phyloP scores from a whole-genome alignment of 805 yeast species.

The Komagataella populi region DNA sequence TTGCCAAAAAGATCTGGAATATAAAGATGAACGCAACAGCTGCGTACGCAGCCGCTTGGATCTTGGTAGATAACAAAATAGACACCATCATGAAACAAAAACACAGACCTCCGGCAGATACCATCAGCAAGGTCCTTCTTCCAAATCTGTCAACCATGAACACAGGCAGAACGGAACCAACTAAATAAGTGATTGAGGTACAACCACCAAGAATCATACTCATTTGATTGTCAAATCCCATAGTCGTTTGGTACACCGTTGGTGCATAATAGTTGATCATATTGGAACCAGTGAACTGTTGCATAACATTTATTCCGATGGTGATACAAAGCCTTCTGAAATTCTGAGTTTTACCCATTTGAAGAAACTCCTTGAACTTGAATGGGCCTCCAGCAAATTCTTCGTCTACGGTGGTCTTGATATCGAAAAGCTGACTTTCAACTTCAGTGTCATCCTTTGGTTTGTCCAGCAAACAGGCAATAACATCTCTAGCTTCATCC shows the following conservation, averaged over 20 bases:
- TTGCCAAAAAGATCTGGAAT: slow-evolving; percentile 32
- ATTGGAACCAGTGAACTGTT: slow-evolving; percentile 38
- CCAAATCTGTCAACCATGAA: slow-evolving; percentile 31
- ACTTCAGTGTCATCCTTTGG: slow-evolving; percentile 5
- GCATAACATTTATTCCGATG: slow-evolving; percentile 25
- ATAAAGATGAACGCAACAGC: slow-evolving; percentile 32
- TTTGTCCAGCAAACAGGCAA: slow-evolving; percentile 16
- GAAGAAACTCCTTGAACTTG: slow-evolving; percentile 1
- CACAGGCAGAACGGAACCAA: slow-evolving; percentile 26
- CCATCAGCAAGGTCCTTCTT: slow-evolving; percentile 21
- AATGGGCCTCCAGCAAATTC: not conserved
- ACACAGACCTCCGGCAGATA: slow-evolving; percentile 24
- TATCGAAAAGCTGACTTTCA: slow-evolving; percentile 4
- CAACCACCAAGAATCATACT: slow-evolving; percentile 28
- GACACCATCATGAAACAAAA: slow-evolving; percentile 30
- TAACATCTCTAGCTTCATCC: slow-evolving; percentile 24
- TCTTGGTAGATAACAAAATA: slow-evolving; percentile 14
- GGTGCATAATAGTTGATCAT: slow-evolving; percentile 41
- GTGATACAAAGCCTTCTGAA: slow-evolving; percentile 26
- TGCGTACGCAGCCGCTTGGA: slow-evolving; percentile 21
- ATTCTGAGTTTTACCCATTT: not conserved
- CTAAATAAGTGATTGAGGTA: slow-evolving; percentile 21
- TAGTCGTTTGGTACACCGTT: slow-evolving; percentile 28
- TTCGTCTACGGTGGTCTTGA: slow-evolving; percentile 2
- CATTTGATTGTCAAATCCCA: slow-evolving; percentile 21